These are phyloP conservation scores for Limnanthes douglasii DNA, from an alignment of 345 rosid species.

Conservation along the genomic window DNA sequence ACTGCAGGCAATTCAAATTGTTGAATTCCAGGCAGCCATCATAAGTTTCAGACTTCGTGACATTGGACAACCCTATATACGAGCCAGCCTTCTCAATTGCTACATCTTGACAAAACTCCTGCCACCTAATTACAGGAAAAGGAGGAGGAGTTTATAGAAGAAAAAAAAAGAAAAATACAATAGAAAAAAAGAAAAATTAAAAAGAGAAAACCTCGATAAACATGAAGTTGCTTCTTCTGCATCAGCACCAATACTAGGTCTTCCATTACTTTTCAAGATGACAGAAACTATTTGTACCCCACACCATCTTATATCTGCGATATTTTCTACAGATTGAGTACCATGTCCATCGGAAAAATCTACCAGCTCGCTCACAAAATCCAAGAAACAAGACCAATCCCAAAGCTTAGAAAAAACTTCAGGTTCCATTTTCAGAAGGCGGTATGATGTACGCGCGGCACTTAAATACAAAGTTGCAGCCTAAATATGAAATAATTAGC, in stretches of 20 bases:
- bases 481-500: conserved; percentile 17
- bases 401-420: conserved; percentile 55
- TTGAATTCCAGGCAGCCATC: too few relatives aligned
- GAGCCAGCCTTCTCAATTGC: conserved; percentile 58
- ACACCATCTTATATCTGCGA: too few relatives aligned
- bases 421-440: conserved; percentile 39
- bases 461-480: conserved; percentile 21
- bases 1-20: conserved; percentile 18
- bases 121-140: conserved; percentile 83
- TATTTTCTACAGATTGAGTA: too few relatives aligned
- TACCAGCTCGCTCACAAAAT: conserved; percentile 22
- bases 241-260: conserved; percentile 29
- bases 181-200: not conserved
- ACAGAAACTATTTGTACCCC: conserved; percentile 35
- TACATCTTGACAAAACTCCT: conserved; percentile 67
- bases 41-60: conserved; percentile 12
- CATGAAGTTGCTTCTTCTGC: conserved; percentile 42
- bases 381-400: conserved; percentile 90
- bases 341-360: too few relatives aligned
- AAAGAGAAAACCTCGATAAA: conserved; percentile 55
- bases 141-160: too few relatives aligned
- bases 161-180: conserved; percentile 9
- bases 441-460: conserved; percentile 46
- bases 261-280: conserved; percentile 37
- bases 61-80: conserved; percentile 26